Percentiles rank a stretch among this genome's conserved stretches.
These are phyloP conservation scores for Sphaerulina musiva DNA, from an alignment of 2,329 filamentous ascomycete species.

Conservation along the genomic window DNA sequence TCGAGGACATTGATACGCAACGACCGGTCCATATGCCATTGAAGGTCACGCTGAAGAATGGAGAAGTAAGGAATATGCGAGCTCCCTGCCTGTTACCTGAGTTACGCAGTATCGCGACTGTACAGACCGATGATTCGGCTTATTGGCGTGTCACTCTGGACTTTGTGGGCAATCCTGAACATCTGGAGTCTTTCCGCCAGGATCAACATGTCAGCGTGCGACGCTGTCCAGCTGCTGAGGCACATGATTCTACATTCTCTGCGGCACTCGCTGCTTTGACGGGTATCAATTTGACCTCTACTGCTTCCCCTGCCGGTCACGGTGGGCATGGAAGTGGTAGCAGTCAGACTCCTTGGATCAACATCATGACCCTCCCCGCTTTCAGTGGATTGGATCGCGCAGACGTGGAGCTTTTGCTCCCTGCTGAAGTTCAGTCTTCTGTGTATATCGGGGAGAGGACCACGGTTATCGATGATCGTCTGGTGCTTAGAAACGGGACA, in stretches of 20 bases:
- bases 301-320: conserved; percentile 19
- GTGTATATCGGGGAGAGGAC: conserved; percentile 48
- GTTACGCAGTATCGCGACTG: conserved; percentile 53
- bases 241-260: conserved; percentile 54
- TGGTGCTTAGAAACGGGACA: conserved; percentile 50
- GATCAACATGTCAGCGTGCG: conserved; percentile 71
- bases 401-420: conserved; percentile 49
- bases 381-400: conserved; percentile 53
- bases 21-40: conserved; percentile 58
- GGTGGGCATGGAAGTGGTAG: conserved; percentile 31
- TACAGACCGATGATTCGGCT: conserved; percentile 57
- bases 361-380: conserved; percentile 61
- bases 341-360: conserved; percentile 48
- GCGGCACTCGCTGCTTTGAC: conserved; percentile 70
- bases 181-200: conserved; percentile 58
- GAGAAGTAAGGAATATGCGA: conserved; percentile 31
- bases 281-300: conserved; percentile 41
- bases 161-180: conserved; percentile 56
- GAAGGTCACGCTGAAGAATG: conserved; percentile 26
- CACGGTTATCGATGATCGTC: conserved; percentile 63
- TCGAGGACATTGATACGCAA: conserved; percentile 77
- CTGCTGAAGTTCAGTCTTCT: conserved; percentile 36
- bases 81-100: conserved; percentile 59
- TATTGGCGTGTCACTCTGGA: conserved; percentile 81
- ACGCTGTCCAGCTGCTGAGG: conserved; percentile 51